Conservation (phyloP, 768 basidiomycete genomes). For the Mycena filopes region DNA sequence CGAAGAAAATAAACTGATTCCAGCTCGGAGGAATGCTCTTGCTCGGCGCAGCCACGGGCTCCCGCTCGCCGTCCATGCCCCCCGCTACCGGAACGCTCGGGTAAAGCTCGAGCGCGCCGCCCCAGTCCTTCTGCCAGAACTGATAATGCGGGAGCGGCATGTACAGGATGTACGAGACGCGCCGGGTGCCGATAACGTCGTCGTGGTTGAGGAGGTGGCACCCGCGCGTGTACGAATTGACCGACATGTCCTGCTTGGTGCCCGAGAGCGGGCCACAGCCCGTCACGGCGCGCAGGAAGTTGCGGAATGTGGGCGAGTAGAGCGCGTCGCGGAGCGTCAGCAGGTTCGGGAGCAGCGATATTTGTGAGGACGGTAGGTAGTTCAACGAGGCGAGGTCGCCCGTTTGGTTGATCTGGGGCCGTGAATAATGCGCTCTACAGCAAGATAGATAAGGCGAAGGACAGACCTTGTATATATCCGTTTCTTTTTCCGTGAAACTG, state of each 20-base stretch:
- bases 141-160: slow-evolving; percentile 83
- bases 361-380: slow-evolving; percentile 82
- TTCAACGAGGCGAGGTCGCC: slow-evolving; percentile 95
- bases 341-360: slow-evolving; percentile 82
- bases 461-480: slow-evolving; percentile 94
- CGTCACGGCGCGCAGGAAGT: slow-evolving; percentile 86
- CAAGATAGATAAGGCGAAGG: slow-evolving; percentile 15
- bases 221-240: slow-evolving; percentile 90
- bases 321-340: slow-evolving; percentile 89
- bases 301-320: slow-evolving; percentile 85
- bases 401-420: slow-evolving; percentile 89
- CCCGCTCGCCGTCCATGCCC: slow-evolving; percentile 72
- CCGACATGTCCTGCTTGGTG: slow-evolving; percentile 93
- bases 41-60: slow-evolving; percentile 72
- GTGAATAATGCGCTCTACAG: neutral
- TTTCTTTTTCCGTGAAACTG: slow-evolving; percentile 93
- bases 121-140: slow-evolving; percentile 90
- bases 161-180: slow-evolving; percentile 97
- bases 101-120: slow-evolving; percentile 94
- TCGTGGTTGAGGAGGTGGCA: slow-evolving; percentile 98
- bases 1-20: slow-evolving; percentile 91
- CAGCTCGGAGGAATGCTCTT: slow-evolving; percentile 82
- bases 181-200: slow-evolving; percentile 95
- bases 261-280: slow-evolving; percentile 94
- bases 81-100: slow-evolving; percentile 65